These are phyloP conservation scores for Pestalotiopsis sp. DNA, from an alignment of 2,329 filamentous ascomycete species.

Conservation along the genomic window DNA sequence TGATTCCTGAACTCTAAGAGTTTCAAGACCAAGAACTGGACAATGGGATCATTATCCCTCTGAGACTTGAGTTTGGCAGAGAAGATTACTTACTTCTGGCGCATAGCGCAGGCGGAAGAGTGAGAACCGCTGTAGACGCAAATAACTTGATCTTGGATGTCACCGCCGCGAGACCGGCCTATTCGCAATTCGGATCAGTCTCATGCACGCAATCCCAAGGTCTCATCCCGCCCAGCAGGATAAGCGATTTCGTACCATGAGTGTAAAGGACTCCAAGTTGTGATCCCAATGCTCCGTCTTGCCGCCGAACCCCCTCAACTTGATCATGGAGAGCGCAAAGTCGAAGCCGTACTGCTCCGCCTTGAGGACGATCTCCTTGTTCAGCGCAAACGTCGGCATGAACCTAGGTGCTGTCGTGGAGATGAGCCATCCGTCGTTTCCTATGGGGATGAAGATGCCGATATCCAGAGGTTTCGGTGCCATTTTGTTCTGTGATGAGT, in stretches of 20 bases:
- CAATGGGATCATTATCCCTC: not conserved
- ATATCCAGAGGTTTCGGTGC: constrained; percentile 14
- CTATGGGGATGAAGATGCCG: constrained; percentile 21
- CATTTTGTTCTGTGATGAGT: not conserved
- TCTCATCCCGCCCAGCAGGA: constrained; percentile 13
- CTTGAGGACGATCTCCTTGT: constrained; percentile 24
- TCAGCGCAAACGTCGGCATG: constrained; percentile 27
- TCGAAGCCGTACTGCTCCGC: constrained; percentile 25
- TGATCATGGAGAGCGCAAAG: constrained; percentile 29
- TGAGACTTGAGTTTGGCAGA: not conserved
- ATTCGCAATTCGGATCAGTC: not conserved
- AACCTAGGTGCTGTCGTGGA: constrained; percentile 26
- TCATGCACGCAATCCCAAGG: not conserved
- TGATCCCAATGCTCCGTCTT: constrained; percentile 30
- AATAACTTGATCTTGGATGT: constrained; percentile 30
- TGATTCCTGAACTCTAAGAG: too few species aligned
- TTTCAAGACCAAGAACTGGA: not conserved
- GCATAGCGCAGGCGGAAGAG: constrained; percentile 25
- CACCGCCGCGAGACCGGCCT: constrained; percentile 27
- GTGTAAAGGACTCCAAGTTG: constrained; percentile 29
- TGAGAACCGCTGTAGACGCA: constrained; percentile 26
- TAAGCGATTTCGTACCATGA: constrained; percentile 15
- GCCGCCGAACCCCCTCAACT: constrained; percentile 26
- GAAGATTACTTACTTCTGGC: constrained; percentile 16
- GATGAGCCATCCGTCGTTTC: constrained; percentile 31